Conservation (phyloP, 768 basidiomycete species). For the Russula ochroleuca region DNA sequence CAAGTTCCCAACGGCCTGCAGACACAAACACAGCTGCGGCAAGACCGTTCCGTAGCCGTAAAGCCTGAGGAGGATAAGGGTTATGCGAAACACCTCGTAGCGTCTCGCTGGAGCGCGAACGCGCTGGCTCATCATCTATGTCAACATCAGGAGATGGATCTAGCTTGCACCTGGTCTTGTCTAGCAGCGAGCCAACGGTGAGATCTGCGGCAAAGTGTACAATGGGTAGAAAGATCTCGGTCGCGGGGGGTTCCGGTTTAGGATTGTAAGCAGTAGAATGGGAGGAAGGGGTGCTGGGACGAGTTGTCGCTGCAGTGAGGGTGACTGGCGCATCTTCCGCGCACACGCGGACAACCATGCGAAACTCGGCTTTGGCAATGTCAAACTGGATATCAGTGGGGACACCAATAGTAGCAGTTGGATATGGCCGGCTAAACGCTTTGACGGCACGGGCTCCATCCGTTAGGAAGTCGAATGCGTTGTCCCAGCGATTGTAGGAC, state of each 20-base stretch:
- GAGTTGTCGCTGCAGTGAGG: constrained; percentile 19
- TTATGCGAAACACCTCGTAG: constrained; percentile 18
- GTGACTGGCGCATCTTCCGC: constrained; percentile 48
- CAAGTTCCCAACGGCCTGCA: constrained; percentile 45
- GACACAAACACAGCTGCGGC: constrained; percentile 44
- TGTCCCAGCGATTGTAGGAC: constrained; percentile 39
- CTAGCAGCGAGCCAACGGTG: constrained; percentile 29
- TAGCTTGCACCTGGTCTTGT: not conserved
- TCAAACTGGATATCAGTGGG: constrained; percentile 70
- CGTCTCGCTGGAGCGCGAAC: constrained; percentile 25
- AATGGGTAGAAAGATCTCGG: constrained; percentile 87
- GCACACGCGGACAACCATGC: constrained; percentile 58
- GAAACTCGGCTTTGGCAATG: constrained; percentile 63
- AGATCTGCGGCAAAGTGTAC: constrained; percentile 72
- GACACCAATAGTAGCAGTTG: constrained; percentile 66
- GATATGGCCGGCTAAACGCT: constrained; percentile 85
- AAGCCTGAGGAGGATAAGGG: constrained; percentile 24
- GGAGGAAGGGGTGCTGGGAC: constrained; percentile 25
- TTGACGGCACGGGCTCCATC: constrained; percentile 81
- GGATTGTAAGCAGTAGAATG: constrained; percentile 27
- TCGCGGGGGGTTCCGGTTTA: constrained; percentile 46
- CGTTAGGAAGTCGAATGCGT: constrained; percentile 69
- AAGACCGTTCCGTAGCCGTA: constrained; percentile 47
- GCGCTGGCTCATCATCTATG: not conserved
- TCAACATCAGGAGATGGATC: constrained; percentile 22